Conservation (phyloP, 306 rosid genomes). For the Sindora glabra region DNA sequence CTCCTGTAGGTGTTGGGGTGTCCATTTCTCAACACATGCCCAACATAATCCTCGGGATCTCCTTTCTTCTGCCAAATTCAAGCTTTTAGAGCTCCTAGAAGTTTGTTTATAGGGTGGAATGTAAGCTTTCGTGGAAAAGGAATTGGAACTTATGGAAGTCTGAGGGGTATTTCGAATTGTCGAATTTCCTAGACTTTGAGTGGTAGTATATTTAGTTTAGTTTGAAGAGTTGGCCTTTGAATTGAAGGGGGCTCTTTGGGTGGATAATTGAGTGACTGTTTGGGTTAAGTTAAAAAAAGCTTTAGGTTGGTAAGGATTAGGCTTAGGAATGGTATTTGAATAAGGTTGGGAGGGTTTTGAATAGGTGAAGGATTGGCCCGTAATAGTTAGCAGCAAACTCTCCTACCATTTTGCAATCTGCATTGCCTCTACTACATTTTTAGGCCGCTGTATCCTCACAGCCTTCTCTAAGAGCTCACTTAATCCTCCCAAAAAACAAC, state of each 20-base stretch:
- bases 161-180: neutral
- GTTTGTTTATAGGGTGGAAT: neutral
- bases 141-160: neutral
- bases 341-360: too few relatives aligned
- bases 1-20: neutral
- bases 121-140: neutral
- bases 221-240: too few relatives aligned
- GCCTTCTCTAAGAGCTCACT: too few relatives aligned
- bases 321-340: too few relatives aligned
- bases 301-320: too few relatives aligned
- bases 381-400: neutral
- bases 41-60: neutral
- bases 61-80: neutral
- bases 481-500: too few relatives aligned
- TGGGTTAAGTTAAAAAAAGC: too few relatives aligned
- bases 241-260: too few relatives aligned
- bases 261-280: too few relatives aligned
- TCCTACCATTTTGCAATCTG: neutral
- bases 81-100: neutral
- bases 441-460: too few relatives aligned
- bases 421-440: neutral
- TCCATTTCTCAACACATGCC: neutral
- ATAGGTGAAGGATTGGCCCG: too few relatives aligned
- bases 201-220: too few relatives aligned
- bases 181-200: neutral